phyloP scores from a whole-genome alignment of 805 yeast species.

The Candida nemodendra region DNA sequence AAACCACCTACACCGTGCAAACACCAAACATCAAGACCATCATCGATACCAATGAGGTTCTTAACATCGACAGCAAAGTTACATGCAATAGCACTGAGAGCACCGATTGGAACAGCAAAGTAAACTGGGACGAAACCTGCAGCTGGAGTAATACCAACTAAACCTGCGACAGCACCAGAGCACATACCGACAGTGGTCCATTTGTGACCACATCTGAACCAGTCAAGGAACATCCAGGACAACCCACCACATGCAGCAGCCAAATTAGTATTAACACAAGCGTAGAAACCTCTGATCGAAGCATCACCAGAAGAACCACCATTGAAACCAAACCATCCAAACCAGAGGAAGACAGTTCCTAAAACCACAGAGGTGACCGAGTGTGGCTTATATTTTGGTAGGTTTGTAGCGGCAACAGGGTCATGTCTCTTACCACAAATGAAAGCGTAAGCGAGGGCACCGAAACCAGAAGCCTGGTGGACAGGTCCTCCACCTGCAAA shows the following conservation, averaged over 20 bases:
- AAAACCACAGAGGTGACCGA: constrained; percentile 86
- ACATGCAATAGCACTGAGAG: constrained; percentile 71
- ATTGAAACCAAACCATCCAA: constrained; percentile 99
- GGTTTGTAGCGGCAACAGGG: constrained; percentile 60
- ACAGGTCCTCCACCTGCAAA: constrained; percentile 99
- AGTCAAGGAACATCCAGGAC: constrained; percentile 92
- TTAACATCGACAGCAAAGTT: constrained; percentile 85
- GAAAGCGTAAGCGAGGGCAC: constrained; percentile 92
- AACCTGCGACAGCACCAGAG: constrained; percentile 90
- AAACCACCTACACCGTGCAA: constrained; percentile 94
- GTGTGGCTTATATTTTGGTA: constrained; percentile 93
- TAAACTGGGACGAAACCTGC: constrained; percentile 96
- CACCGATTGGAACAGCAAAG: constrained; percentile 83
- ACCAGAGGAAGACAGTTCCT: constrained; percentile 95
- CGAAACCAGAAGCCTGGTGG: constrained; percentile 90
- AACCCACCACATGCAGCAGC: constrained; percentile 94
- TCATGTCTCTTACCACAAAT: constrained; percentile 91
- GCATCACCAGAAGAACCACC: constrained; percentile 98
- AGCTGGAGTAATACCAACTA: constrained; percentile 95
- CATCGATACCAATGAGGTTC: constrained; percentile 72
- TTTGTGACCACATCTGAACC: constrained; percentile 78
- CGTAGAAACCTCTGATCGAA: constrained; percentile 90
- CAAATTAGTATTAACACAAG: constrained; percentile 86
- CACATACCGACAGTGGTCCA: constrained; percentile 95
- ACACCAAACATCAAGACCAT: constrained; percentile 93